Evolutionary conservation across 495 filamentous ascomycete species (phyloP), one percentile per base, ranked within the genome.

Genomic region (Darksidea phi): DNA sequence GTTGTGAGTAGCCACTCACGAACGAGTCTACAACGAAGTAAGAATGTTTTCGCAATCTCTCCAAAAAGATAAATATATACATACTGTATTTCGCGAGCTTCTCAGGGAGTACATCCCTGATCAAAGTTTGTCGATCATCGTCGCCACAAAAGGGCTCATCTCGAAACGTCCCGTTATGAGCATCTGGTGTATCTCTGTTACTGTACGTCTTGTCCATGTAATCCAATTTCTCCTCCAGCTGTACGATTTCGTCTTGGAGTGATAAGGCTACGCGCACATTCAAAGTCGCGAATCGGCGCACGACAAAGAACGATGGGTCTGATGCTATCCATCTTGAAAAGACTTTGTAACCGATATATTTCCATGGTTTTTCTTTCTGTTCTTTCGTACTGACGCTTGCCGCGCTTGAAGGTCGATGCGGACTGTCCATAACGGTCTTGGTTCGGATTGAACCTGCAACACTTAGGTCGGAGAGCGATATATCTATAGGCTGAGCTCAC

Each of bases 151-250:
- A 48, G 7, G 45, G 45, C 13, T 48, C 45, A 48, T 48, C 45
- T 8, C 45, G 45, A 18, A 48, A 48, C 45, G 45, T 48, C 45
- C 45, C 45, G 17, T 48, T 48, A 18, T 48, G 45, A 10, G 45
- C 45, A 48, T 48, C 45, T 18, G 20, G 45, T 48, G 45, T 48
- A 17, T 48, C 20, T 8, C 45, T 8, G 45, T 48, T 17, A 18
- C 45, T 48, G 45, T 48, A 48, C 8, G 7, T 8, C 45, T 48
- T 48, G 45, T 48, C 45, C 45, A 48, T 48, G 18, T 48, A 48
- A 18, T 48, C 45, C 45, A 48, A 48, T 48, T 48, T 48, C 17
- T 48, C 45, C 45, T 48, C 45, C 45, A 48, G 17, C 45, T 48
- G 45, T 18, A 18, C 45, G 45, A 48, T 48, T 48, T 48, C 45